Percentiles rank a stretch among this genome's conserved stretches.
phyloP scores from a whole-genome alignment of 2,329 filamentous ascomycete species.

The Penicillium sp. region DNA sequence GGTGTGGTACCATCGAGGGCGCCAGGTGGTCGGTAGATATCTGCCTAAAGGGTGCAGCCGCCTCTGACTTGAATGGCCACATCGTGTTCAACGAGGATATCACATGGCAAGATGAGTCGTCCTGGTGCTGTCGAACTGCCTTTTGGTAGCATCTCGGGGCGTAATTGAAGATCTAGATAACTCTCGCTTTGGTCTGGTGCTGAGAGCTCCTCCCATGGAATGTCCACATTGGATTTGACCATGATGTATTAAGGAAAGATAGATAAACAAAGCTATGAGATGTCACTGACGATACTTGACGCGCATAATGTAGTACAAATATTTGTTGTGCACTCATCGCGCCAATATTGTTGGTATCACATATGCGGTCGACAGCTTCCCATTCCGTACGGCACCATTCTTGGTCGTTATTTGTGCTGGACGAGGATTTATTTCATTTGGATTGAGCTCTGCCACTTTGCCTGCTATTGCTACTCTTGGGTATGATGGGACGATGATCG shows the following conservation, averaged over 20 bases:
- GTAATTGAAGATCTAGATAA: not conserved
- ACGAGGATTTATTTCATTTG: slow-evolving; percentile 13
- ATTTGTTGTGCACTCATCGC: not conserved
- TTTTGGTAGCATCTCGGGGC: slow-evolving; percentile 36
- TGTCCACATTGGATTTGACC: slow-evolving; percentile 10
- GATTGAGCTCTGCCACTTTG: slow-evolving; percentile 8
- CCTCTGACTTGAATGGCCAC: slow-evolving; percentile 46
- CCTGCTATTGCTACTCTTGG: slow-evolving; percentile 3
- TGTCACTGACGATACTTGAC: not conserved
- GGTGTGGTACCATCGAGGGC: slow-evolving; percentile 35
- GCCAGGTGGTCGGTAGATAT: slow-evolving; percentile 46
- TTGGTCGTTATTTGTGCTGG: slow-evolving; percentile 15
- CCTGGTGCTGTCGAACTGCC: slow-evolving; percentile 38
- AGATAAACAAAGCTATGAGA: not conserved
- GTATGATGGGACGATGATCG: slow-evolving; percentile 5
- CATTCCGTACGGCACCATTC: slow-evolving; percentile 8
- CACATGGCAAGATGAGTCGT: slow-evolving; percentile 28
- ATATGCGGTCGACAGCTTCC: slow-evolving; percentile 14
- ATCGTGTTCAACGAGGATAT: slow-evolving; percentile 49
- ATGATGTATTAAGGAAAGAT: not conserved
- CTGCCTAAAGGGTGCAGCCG: slow-evolving; percentile 44
- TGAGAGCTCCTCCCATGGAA: slow-evolving; percentile 6
- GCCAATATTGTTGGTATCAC: slow-evolving; percentile 14
- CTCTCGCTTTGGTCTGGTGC: not conserved
- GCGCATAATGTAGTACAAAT: not conserved